Base-by-base conservation (phyloP, 768 basidiomycete genomes). In the Kondoa malvinella region DNA sequence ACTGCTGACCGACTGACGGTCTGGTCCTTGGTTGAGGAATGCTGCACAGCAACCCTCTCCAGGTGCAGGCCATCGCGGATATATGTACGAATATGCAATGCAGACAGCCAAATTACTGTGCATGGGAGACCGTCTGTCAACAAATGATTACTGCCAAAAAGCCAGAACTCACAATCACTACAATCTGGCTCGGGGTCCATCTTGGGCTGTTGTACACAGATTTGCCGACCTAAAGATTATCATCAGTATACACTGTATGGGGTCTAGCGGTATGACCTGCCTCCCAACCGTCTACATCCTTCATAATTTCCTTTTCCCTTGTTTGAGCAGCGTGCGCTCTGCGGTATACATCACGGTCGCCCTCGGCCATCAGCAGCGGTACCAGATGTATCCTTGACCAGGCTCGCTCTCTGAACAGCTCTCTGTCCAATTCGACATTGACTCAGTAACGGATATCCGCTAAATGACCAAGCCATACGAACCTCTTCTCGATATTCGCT, bases 341-440 rank as follows among this genome's bases (percentile, higher is more conserved):
- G 69, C 89, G 82, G 80, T 88, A 91, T 67, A 82, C 81, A 77
- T 92, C 90, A 66, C 95, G 86, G 80, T 99, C 94, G 2, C 86
- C 86, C 77, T 99, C 94, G 50, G 94, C 94, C 73, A 92, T 81
- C 59, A 99, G 82, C 67, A 96, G 77, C 12, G 94, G 95, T 33
- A 92, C 86, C 34, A 95, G 83, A 80, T 97, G 86, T 75, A 99
- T 91, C 71, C 94, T 84, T 68, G 92, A 88, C 94, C 94, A 96
- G 34, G 85, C 84, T 78, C 87, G 87, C 80, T 99, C 94, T 71
- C 94, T 83, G 76, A 87, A 81, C 56, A 97, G 81, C 80, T 99
- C 94, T 78, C 94, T 97, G 81, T 74, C 73, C 69, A 76, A 21
- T 30, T 27, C 40, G 29, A 32, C 21, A n/a, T 34, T 34, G 60